A percentile compares a stretch with the other conserved stretches of the same genome.
phyloP scores from a whole-genome alignment of 345 rosid species.

The Lepidium aucheri region DNA sequence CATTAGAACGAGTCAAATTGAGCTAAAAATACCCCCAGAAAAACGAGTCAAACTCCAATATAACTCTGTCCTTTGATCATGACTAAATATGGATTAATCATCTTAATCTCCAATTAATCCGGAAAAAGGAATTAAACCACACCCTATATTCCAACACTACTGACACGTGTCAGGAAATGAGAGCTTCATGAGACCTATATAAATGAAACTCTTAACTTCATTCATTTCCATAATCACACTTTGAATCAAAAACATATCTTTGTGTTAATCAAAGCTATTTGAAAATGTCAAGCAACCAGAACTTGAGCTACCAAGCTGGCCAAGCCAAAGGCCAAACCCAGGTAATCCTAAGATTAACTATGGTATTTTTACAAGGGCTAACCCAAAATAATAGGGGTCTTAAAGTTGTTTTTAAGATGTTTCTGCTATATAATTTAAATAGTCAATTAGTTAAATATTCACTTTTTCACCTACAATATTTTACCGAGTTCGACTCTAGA shows the following conservation, averaged over 20 bases:
- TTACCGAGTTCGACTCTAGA: no score
- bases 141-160: neutral
- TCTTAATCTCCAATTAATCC: neutral
- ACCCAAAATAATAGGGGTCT: neutral
- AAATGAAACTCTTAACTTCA: neutral
- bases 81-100: neutral
- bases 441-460: no score
- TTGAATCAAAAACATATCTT: neutral
- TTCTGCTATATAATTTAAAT: no score
- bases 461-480: no score
- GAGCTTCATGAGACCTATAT: slow-evolving; percentile 11
- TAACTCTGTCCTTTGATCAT: neutral
- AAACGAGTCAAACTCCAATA: neutral
- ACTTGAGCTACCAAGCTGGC: slow-evolving; percentile 41
- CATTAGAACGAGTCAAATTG: neutral
- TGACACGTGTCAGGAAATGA: neutral
- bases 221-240: neutral
- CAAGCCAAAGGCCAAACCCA: slow-evolving; percentile 49
- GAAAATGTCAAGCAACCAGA: slow-evolving; percentile 37
- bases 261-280: neutral
- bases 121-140: neutral
- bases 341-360: slow-evolving; percentile 23
- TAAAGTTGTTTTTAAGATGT: no score
- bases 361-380: neutral
- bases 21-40: no score